Percentiles rank a stretch among this genome's conserved stretches.
These are phyloP conservation scores for Truncatella angustata DNA, from an alignment of 2,329 filamentous ascomycete genomes.

Conservation along the genomic window DNA sequence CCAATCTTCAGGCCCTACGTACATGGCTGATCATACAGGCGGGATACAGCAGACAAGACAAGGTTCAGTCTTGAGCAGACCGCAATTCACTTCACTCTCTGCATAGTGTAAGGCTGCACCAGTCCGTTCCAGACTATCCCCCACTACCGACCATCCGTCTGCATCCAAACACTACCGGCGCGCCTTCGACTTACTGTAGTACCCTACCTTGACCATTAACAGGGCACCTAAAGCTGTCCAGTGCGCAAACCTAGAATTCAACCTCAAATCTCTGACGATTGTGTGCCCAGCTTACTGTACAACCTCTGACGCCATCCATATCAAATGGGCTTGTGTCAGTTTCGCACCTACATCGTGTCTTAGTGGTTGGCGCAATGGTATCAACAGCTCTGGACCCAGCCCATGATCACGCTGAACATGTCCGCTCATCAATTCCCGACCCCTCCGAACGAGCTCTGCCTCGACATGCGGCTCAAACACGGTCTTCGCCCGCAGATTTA, in stretches of 20 bases:
- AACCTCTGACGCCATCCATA: background rate
- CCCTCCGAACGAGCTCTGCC: background rate
- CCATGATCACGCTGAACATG: slow-evolving; percentile 1
- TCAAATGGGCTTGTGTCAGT: slow-evolving; percentile 7
- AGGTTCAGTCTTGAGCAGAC: too few relatives aligned
- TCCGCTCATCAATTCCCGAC: background rate
- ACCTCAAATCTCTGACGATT: background rate
- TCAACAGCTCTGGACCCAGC: background rate
- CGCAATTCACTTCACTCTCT: too few relatives aligned
- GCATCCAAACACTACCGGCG: background rate
- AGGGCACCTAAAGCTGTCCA: background rate
- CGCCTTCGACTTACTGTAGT: too few relatives aligned
- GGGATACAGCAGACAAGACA: too few relatives aligned
- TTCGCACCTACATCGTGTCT: background rate
- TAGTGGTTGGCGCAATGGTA: slow-evolving; percentile 8
- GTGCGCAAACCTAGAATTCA: background rate
- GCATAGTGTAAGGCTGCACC: background rate
- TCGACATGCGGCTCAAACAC: background rate
- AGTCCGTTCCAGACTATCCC: slow-evolving; percentile 2
- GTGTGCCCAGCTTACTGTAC: too few relatives aligned
- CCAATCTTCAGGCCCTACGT: too few relatives aligned
- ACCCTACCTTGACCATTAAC: background rate
- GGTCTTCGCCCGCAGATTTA: background rate
- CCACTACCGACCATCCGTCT: background rate
- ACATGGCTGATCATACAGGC: too few relatives aligned